Base-by-base conservation (phyloP, 2,329 filamentous ascomycete genomes). In the Myriosclerotinia curreyana region DNA sequence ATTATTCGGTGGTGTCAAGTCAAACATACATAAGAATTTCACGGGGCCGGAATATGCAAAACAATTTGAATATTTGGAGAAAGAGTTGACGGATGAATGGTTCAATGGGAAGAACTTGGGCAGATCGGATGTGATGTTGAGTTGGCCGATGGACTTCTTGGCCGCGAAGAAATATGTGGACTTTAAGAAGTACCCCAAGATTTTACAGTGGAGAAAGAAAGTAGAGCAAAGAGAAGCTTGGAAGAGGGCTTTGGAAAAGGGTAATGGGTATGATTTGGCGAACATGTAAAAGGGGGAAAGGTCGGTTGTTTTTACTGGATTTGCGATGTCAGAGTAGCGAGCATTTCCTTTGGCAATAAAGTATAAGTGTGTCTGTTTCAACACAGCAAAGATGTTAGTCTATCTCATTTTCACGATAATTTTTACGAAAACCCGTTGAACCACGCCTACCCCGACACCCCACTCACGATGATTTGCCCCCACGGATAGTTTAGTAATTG, bases 111-210 rank as follows among this genome's bases (percentile, higher is more conserved):
- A 66, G 54, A 48, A 68, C 15, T 64, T 74, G 20, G 75, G 76
- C 5, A 68, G 74, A 60, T 65, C 68, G 12, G 76, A 77, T 71
- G 67, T 77, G 17, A 74, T 74, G 64, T 49, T 76, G 55, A 74
- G 66, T 54, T 78, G 69, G 67, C 72, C 73, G 0, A 66, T 77
- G 68, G 75, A 77, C 64, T 67, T 72, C 20, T 70, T 74, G 49
- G 66, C 44, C n/a, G 66, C 71, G 54, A 70, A 72, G 34, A 68
- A 66, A 20, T 76, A 71, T 62, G 69, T 75, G 34, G 69, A 77
- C 65, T 63, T 72, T 31, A 44, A 66, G 56, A 68, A 69, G 25
- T 76, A 71, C 65, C 74, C 73, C 5, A 76, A 71, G 58, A 20
- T 77, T 25, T 61, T 49, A 25, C 70, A 64, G 34, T 78, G 75